phyloP scores from a whole-genome alignment of 2,329 filamentous ascomycete species.

The Verticillium longisporum region DNA sequence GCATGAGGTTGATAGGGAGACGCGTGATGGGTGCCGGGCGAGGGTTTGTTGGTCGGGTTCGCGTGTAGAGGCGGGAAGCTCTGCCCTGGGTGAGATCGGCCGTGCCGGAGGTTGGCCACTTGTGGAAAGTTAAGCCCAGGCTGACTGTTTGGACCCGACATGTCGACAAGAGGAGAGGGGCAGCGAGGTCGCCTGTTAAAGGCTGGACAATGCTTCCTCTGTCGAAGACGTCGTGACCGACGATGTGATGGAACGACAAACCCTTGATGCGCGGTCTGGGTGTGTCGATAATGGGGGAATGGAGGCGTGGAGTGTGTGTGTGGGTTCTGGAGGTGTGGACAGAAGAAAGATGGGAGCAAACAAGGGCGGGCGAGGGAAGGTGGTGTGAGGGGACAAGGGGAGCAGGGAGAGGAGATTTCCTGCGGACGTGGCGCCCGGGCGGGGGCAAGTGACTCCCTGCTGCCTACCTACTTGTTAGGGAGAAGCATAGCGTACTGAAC shows the following conservation, averaged over 20 bases:
- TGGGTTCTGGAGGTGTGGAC: slow-evolving; percentile 19
- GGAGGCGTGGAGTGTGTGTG: slow-evolving; percentile 29
- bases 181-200: slow-evolving; percentile 3
- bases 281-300: slow-evolving; percentile 34
- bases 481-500: background rate
- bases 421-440: slow-evolving; percentile 3
- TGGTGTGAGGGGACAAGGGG: slow-evolving; percentile 10
- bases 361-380: slow-evolving; percentile 10
- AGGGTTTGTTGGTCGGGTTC: slow-evolving; percentile 47
- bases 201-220: background rate
- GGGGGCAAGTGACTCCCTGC: background rate
- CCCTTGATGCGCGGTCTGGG: slow-evolving; percentile 17
- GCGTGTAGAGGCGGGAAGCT: slow-evolving; percentile 40
- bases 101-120: slow-evolving; percentile 34
- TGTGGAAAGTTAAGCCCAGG: slow-evolving; percentile 46
- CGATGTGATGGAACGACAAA: slow-evolving; percentile 7
- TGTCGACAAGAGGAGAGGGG: background rate
- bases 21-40: slow-evolving; percentile 46
- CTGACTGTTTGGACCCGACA: slow-evolving; percentile 42
- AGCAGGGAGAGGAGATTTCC: slow-evolving; percentile 3
- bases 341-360: slow-evolving; percentile 16
- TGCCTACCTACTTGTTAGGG: background rate
- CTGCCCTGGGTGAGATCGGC: slow-evolving; percentile 23
- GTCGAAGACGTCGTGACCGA: background rate
- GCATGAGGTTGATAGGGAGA: slow-evolving; percentile 48